phyloP scores from a whole-genome alignment of 768 basidiomycete species.

The Boletellus ananiceps region DNA sequence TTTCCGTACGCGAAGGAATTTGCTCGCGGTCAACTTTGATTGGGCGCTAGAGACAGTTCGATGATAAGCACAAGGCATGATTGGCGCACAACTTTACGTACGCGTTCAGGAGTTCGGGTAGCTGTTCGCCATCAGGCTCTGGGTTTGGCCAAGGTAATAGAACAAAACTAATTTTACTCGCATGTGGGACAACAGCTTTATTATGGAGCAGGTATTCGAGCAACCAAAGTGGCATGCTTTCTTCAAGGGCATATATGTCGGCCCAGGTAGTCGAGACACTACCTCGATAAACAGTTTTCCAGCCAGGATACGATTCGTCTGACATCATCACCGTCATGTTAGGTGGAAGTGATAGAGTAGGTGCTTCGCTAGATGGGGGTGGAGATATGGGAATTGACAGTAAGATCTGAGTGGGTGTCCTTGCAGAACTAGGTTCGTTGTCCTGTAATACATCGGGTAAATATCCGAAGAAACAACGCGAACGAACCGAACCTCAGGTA shows the following conservation, averaged over 20 bases:
- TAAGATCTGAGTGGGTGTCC: constrained; percentile 51
- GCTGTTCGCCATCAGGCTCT: constrained; percentile 50
- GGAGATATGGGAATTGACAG: constrained; percentile 57
- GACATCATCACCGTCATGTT: constrained; percentile 70
- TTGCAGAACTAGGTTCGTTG: constrained; percentile 29
- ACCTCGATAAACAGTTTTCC: constrained; percentile 74
- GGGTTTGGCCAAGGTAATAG: constrained; percentile 70
- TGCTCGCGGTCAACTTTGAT: constrained; percentile 84
- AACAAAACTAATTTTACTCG: constrained; percentile 84
- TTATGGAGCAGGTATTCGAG: constrained; percentile 80
- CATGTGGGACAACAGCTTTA: constrained; percentile 46
- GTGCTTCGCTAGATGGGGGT: constrained; percentile 69
- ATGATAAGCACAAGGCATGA: not conserved
- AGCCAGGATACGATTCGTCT: constrained; percentile 74
- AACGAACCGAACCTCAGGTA: constrained; percentile 24
- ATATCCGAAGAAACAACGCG: not conserved
- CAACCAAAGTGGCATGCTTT: constrained; percentile 82
- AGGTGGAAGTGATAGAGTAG: constrained; percentile 54
- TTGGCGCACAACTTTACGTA: constrained; percentile 37
- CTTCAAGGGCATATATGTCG: constrained; percentile 59
- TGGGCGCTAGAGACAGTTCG: constrained; percentile 46
- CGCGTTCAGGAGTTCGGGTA: constrained; percentile 86
- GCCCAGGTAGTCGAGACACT: constrained; percentile 53
- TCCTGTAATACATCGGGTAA: constrained; percentile 17
- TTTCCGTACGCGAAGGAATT: constrained; percentile 82